Base-by-base conservation (phyloP, 257 asterid genomes). In the Solanum sitiens region DNA sequence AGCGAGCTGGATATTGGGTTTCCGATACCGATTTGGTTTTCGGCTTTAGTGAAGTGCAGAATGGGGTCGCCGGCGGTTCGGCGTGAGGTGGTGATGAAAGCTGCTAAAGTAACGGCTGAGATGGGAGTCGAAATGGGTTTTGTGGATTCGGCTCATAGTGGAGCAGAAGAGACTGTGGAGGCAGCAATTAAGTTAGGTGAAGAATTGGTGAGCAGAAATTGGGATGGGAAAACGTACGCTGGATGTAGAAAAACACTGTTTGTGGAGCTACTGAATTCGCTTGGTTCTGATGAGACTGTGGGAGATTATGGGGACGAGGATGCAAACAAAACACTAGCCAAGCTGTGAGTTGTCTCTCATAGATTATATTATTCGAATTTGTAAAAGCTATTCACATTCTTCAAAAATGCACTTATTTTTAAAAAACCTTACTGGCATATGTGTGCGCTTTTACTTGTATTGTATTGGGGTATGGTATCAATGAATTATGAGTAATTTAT, bases 1-100 rank as follows among this genome's bases (percentile, higher is more conserved):
- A 92, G 93, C 32, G 98, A 94, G 91, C 89, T 94, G 10, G 96
- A 93, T 86, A 94, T 93, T 4, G 90, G 90, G 23, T 3, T 1
- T 37, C 16, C n/a, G 14, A 2, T 86, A 8, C 67, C 87, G 0
- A 56, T 25, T 74, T 86, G 98, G 98, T 93, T 93, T 83, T 53
- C 91, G 86, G 21, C 59, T 16, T 3, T 94, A 82, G 27, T 95
- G 63, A 95, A 87, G 86, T 50, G 85, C 20, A 94, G 91, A 87
- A 85, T 89, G 3, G 92, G 88, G 10, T 86, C 90, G 8, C 94
- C 94, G 12, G 85, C 61, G 67, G 92, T 91, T 4, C 86, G 92
- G 94, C 93, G 95, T 73, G 93, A 90, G 16, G 91, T 94, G 85
- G 93, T 93, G 30, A 7, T 95, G 92, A 74, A 72, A 79, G 91